Evolutionary conservation across 768 basidiomycete genomes (phyloP), one percentile per base, ranked within the genome.

Genomic region (Agaricus subrufescens): DNA sequence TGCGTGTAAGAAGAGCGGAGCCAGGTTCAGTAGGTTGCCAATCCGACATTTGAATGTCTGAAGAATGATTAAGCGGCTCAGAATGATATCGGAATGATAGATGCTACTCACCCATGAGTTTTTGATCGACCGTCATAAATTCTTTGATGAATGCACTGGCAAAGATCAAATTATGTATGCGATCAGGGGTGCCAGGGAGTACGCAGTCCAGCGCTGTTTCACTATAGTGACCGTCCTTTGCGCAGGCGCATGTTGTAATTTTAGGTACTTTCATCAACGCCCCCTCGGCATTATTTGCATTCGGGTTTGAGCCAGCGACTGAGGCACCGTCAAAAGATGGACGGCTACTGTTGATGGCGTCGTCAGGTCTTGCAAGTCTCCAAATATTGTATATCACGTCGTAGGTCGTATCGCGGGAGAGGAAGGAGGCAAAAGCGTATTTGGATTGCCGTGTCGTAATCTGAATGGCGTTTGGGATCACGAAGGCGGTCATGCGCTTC

Each of bases 321-420:
- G 49, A 50, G 10, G 40, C 53, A 8, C 67, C 71, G 7, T 73
- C 74, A 29, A 72, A 23, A 3, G 75, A 78, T 1, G 65, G 75
- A 3, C 72, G 66, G 9, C 69, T 69, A 11, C 67, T 72, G 34
- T 68, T 64, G 30, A 76, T 68, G 50, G 67, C 68, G 56, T 79
- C 78, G 46, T 85, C 87, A 3, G 95, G 94, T 34, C 90, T 85
- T 2, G 89, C 86, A 39, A 95, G 84, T 15, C 91, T 82, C 96
- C 97, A 98, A 62, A 98, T 93, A 69, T 96, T 98, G 68, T 83
- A 83, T 43, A 98, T 92, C 51, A 98, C 92, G 71, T 99, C 96
- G 71, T 84, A 95, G 0, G 95, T 94, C 42, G 94, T 94, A 72
- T 99, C 96, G 9, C 96, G 84, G 1, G 94, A 89, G 61, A 98